Conservation (phyloP, 73 alveolate genomes). For the Paramecium octaurelia region DNA sequence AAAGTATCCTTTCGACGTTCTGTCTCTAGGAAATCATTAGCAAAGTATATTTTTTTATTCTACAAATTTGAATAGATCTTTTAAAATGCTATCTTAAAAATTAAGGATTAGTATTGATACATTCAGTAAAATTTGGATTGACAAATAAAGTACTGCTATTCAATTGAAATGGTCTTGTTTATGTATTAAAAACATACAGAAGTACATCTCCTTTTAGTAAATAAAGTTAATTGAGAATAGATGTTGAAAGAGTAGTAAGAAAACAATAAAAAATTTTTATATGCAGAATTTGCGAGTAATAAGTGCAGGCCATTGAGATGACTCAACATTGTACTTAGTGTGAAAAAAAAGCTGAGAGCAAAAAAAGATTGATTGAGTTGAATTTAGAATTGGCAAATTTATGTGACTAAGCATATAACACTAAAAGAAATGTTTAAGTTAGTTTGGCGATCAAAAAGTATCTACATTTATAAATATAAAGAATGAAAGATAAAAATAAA, state of each 20-base stretch:
- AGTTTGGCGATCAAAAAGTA: neutral
- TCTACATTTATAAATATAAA: neutral
- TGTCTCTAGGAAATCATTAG: neutral
- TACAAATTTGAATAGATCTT: neutral
- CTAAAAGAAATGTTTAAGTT: neutral
- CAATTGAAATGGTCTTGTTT: neutral
- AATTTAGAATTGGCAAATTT: constrained; percentile 37
- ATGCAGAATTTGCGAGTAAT: constrained; percentile 38
- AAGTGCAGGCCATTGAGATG: neutral
- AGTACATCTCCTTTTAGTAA: neutral
- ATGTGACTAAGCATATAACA: neutral
- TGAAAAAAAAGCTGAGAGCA: constrained; percentile 10
- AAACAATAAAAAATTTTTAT: neutral
- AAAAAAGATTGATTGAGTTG: neutral
- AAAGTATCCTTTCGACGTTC: neutral
- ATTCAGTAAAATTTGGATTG: neutral
- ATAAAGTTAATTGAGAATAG: neutral
- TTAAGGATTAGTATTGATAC: neutral
- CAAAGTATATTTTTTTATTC: neutral
- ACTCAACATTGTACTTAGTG: neutral
- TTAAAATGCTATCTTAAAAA: neutral
- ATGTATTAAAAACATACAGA: neutral
- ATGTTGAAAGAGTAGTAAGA: neutral
- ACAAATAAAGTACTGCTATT: neutral
- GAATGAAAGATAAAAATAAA: neutral